Evolutionary conservation across 805 yeast genomes (phyloP), one percentile per base, ranked within the genome.

Genomic region (Saccharomycopsis selenospora): DNA sequence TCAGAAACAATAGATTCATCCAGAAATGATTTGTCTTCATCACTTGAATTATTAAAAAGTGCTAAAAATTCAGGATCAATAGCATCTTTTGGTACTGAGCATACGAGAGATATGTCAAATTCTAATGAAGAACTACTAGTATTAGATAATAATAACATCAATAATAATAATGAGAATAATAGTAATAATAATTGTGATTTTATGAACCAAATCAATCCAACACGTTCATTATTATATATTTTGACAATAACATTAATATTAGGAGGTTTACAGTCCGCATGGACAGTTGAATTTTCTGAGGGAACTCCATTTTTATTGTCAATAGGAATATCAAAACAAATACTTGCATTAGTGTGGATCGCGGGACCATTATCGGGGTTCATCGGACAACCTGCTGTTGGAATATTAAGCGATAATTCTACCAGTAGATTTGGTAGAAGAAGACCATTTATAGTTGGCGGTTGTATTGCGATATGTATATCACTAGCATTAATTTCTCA

Each of bases 311-410:
- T 72, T 55, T 59, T 80, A 13, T 61, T 79, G n/a, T 76, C 81
- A 0, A 62, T 80, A n/a, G 85, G 85, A 3, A 65, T 80, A 43
- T 73, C 83, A 2, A 79, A 77, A 55, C 71, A 75, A 20, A 56
- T 70, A 0, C 60, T 80, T 55, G 78, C 82, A 4, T 62, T 80
- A 42, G 72, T 80, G 3, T 80, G 85, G 86, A 69, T 80, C 20
- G 83, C 84, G 1, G 84, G 85, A 2, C 85, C 86, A 0, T 56
- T 79, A 13, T 73, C 81, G 11, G 85, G 85, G 1, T 69, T 80
- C 0, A 54, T 80, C 20, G 82, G 82, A 0, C 85, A 80, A 60
- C 86, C 86, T 0, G 65, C 79, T 3, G 74, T 79, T 36, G 86
- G 86, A 0, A 66, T 76, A 5, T 56, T 76, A 41, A 75, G 81